Evolutionary conservation across 495 filamentous ascomycete species (phyloP), one percentile per base, ranked within the genome.

Genomic region (Antarctomyces pellizariae): DNA sequence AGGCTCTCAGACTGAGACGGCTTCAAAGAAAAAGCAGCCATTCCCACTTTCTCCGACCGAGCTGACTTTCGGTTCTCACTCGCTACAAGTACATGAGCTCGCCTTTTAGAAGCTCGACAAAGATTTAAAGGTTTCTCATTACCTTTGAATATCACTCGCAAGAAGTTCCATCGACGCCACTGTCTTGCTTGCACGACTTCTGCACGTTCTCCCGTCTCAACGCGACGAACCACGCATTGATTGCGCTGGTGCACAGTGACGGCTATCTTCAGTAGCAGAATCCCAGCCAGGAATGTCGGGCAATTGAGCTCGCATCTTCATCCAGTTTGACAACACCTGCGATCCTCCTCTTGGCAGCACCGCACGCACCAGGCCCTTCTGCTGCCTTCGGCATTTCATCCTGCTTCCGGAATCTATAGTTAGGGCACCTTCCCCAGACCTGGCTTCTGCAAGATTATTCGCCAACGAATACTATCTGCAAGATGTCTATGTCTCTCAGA

Each of bases 61-160:
- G 39, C 46, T 43, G 41, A 46, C 45, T 31, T 34, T 32, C 36
- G 32, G 31, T 26, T 42, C 34, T 43, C 46, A 34, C 38, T 46
- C 33, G 29, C 33, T 31, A 36, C 36, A 39, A 29, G 19, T 6
- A 6, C 24, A 29, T 22, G 14, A 12, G 13, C 20, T 28, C 14
- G 28, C 36, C 29, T 26, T 36, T 32, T 16, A 31, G 15, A 14
- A 32, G 14, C 23, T 16, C 31, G n/a, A n/a, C n/a, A n/a, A n/a
- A n/a, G n/a, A n/a, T n/a, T 16, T 23, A 31, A 24, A 13, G 11
- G 30, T 34, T 28, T 30, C 34, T 28, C 25, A 33, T 32, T 29
- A 31, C 19, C 25, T 4, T 16, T 25, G 13, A 21, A 25, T 16
- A 18, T 22, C 29, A 11, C 28, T 31, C 26, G 24, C 27, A 13